Evolutionary conservation across 2,329 filamentous ascomycete genomes (phyloP), one percentile per base, ranked within the genome.

Genomic region (Colletotrichum trifolii): DNA sequence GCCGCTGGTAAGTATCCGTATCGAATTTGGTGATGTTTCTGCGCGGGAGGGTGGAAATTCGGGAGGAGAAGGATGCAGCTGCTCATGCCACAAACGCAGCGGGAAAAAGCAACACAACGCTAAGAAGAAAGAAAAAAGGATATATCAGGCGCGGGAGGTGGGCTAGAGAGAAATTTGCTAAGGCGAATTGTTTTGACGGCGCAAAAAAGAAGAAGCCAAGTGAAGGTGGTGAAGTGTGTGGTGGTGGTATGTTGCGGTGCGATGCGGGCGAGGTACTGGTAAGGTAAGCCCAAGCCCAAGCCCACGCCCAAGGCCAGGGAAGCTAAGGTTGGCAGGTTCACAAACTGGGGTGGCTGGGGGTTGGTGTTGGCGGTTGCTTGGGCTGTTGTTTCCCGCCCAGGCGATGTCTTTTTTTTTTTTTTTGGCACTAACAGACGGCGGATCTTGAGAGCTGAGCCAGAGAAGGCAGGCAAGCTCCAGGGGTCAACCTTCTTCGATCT

Each of bases 341-440:
- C 58, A 62, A 62, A 65, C 62, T 65, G 46, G 61, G 62, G 57
- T 65, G 62, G 62, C 62, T 65, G 62, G 62, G 12, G 52, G 39
- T 17, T 47, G 45, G 39, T 25, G 17, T 45, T 40, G 46, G 46
- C 47, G 46, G 62, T 62, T 65, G 58, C 57, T 48, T 60, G 52
- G 58, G 52, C 47, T 63, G 60, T 59, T 53, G 46, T 53, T 59
- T 40, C 42, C 54, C 25, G 25, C 25, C 25, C 40, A 42, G 35
- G 46, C 59, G 59, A 61, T 61, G 59, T 61, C 56, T 61, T 56
- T 42, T 52, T 53, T 52, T 25, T 25, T 25, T 25, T 5, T 25
- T 25, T 1, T 4, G 1, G 25, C 25, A 25, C 25, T 5, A 25
- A 25, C 59, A 50, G 49, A 39, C 47, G 35, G 57, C 61, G 61